Base-by-base conservation (phyloP, 2,329 filamentous ascomycete genomes). In the Stenocarpella maydis region DNA sequence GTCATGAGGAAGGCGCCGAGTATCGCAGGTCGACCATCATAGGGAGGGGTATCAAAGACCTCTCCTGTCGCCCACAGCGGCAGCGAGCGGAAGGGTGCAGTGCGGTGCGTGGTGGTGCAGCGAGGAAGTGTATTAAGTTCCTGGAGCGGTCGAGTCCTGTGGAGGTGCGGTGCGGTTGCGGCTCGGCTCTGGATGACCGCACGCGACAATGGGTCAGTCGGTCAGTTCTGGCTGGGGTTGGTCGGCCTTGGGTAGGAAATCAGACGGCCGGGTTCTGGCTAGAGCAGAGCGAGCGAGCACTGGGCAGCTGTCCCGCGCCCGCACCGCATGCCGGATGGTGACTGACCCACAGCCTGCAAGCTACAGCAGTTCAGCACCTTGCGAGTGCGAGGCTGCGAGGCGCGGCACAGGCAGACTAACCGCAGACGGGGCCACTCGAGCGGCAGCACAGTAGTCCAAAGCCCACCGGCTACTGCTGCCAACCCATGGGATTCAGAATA, bases 1-100 rank as follows among this genome's bases (percentile, higher is more conserved):
- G 69, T 71, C 69, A 71, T 71, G 41, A 26, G 61, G 50, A 52
- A 58, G 52, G 67, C 31, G 50, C 53, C 47, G 14, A 19, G 58
- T 69, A 69, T 45, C 65, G 69, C 66, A 58, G 50, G 66, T 69
- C 41, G 47, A 60, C 41, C 69, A 71, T 71, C 65, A 52, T 61
- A 41, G 43, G 58, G 28, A 54, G 26, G 66, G 19, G 58, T 65
- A 53, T 39, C 52, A 49, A 50, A 37, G 58, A 63, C 58, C 58
- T 49, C 58, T 61, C 41, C 19, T 47, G 19, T 49, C 58, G 43
- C 58, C 41, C 28, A 63, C 58, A 49, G 58, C 58, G 43, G 58
- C 58, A 63, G 58, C 58, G 58, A 63, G 58, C 58, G 43, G 28
- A 28, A 49, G 37, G 28, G 28, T 37, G 43, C 31, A 39, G 53